Base-by-base conservation (phyloP, 1,284 basidiomycete genomes). In the Ceratobasidium theobromae region DNA sequence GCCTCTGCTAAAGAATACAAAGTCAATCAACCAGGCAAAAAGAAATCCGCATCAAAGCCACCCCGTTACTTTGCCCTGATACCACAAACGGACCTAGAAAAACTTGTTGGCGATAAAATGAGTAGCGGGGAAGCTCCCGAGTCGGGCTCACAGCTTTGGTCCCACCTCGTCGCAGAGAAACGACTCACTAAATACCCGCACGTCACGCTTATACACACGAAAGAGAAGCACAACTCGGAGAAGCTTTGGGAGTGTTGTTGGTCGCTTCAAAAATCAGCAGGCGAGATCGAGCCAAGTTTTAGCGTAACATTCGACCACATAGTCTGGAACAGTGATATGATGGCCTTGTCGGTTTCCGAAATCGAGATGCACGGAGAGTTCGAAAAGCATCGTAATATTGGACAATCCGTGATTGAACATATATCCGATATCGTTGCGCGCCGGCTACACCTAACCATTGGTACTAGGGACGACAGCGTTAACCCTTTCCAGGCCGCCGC, bases 391-490 rank as follows among this genome's bases (percentile, higher is more conserved):
- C 82, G 80, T 4, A 68, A 70, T 1, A 53, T 66, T 40, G 69
- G 73, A 35, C 67, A 78, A 14, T 77, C 79, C 38, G 85, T 89
- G 53, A 70, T 87, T 21, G 74, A 75, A 2, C 72, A 69, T 48
- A 72, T 95, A 21, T 78, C 82, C 0, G 73, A 77, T 14, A 80
- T 83, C 16, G 72, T 86, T 11, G 77, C 77, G 67, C 71, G 77
- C 11, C 70, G 82, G 68, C 74, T 95, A 70, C 97, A 99, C 75
- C 84, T 99, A 67, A 99, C 97, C 0, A 86, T 98, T 3, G 97
- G 93, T 1, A 96, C 93, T 3, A 72, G 75, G 60, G 73, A 80
- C 43, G 74, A 76, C 16, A 76, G 78, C 1, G 80, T 96, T 0
- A 72, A 75, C 0, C 82, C 93, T 1, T 85, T 89, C 46, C 93